Evolutionary conservation across 805 yeast species (phyloP), one percentile per base, ranked within the genome.

Genomic region (Torulaspora franciscae): DNA sequence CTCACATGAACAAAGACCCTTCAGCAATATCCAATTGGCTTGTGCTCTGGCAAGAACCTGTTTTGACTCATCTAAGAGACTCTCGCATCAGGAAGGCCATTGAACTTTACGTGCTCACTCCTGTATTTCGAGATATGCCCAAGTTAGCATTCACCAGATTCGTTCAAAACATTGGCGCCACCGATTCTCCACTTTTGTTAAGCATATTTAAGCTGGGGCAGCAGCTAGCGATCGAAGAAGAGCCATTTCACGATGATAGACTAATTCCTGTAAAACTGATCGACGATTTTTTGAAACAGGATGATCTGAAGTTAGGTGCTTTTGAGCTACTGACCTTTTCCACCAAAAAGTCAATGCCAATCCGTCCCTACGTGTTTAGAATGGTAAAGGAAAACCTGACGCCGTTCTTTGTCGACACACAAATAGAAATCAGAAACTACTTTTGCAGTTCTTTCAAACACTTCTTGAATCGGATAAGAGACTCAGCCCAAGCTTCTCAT

Each of bases 381-480:
- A 54, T 76, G 1, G 51, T 89, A 0, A 53, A 63, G 30, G 58
- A 68, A 0, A 65, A 73, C 25, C 55, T 82, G 4, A 76, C 75
- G 25, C 64, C 74, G 3, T 72, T 81, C 49, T 73, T 83, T 46
- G 70, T 75, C n/a, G 95, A 85, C 47, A 70, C 76, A 14, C 79
- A 82, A 45, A 71, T 86, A 11, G 90, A 84, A 48, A 70, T 77
- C 1, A 71, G 96, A 57, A 81, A 81, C 50, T 80, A 77, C 37
- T 78, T 85, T 41, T 70, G 72, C 23, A 80, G 91, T 2, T 57
- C 77, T 13, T 64, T 89, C 45, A 74, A 82, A 43, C 78, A 74
- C 45, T 81, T 89, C 50, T 58, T 87, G 9, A 62, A 73, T 24
- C 70, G 96, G 52, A 63, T 85, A 13, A 73, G 85, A 51, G 93